Evolutionary conservation across 208 protist species (phyloP), one percentile per base, ranked within the genome.

Genomic region (Acanthamoeba triangularis): DNA sequence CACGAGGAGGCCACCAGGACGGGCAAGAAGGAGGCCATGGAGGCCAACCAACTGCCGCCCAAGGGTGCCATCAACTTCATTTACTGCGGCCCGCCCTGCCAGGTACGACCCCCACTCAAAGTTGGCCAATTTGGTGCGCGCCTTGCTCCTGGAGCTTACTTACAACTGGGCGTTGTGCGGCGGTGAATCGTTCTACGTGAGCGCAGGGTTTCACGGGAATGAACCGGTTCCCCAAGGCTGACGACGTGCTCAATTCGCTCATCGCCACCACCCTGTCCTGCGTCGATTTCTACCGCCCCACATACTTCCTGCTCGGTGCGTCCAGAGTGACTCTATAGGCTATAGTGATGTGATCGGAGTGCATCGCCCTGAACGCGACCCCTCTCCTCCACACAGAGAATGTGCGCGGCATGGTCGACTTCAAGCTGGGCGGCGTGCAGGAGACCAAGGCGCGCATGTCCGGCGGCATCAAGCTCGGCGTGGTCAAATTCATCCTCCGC

Each of bases 21-120:
- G 1, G 52, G 30, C 47, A 59, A 35, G 44, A 78, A 41, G 35
- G 67, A 88, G 61, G 16, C 35, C 30, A 20, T 41, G 5, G 72
- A 80, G 72, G 37, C 72, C 72, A 49, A 80, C 37, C 76, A 67
- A 18, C 74, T 95, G 18, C 94, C 94, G 28, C 41, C 44, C 30
- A 93, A 93, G 49, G 94, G 94, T n/a, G 94, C 90, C 10, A 61
- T 91, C 49, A 59, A 93, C 13, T 82, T 76, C 30, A 67, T 93
- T 25, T 63, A 91, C 61, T 65, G 94, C 33, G 94, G 87, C 25
- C 94, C 94, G 54, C 80, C 80, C 80, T 90, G 80, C 20, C 94
- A 95, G 72, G 72, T 80, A 25, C 6, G 11, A 0, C n/a, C 54
- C 20, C 1, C 54, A 61, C 20, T 61, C 54, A 61, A 13, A 23